phyloP scores from a whole-genome alignment of 2,329 filamentous ascomycete species.

The Byssothecium circinans region DNA sequence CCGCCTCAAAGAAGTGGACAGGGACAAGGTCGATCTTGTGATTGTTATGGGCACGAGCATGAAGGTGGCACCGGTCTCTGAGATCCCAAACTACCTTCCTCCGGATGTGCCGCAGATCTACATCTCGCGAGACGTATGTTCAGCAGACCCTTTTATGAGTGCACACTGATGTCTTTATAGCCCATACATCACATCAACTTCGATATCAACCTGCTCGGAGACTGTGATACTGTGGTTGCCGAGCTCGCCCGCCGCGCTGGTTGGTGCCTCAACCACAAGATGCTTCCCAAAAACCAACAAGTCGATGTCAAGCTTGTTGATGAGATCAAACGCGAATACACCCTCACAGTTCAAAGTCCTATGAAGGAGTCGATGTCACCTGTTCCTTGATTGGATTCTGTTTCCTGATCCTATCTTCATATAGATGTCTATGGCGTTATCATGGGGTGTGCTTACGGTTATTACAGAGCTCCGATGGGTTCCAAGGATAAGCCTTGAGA shows the following conservation, averaged over 20 bases:
- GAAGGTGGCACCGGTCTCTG: constrained; percentile 92
- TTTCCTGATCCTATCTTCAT: background rate
- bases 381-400: background rate
- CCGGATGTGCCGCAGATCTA: constrained; percentile 85
- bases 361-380: constrained; percentile 1
- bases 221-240: constrained; percentile 86
- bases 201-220: constrained; percentile 92
- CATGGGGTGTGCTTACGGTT: too few species aligned
- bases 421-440: background rate
- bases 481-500: background rate
- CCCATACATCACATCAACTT: constrained; percentile 89
- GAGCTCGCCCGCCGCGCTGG: constrained; percentile 81
- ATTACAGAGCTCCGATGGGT: background rate
- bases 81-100: constrained; percentile 81
- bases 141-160: background rate
- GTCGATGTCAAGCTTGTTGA: constrained; percentile 55
- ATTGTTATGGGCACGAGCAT: constrained; percentile 95
- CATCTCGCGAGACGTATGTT: constrained; percentile 71
- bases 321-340: constrained; percentile 33
- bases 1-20: constrained; percentile 79
- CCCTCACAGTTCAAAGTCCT: constrained; percentile 27
- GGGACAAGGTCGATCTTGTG: constrained; percentile 79
- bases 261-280: constrained; percentile 80
- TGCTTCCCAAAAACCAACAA: constrained; percentile 70
- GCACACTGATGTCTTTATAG: constrained; percentile 35